These are phyloP conservation scores for Seiridium cupressi DNA, from an alignment of 2,329 filamentous ascomycete genomes.

Conservation along the genomic window DNA sequence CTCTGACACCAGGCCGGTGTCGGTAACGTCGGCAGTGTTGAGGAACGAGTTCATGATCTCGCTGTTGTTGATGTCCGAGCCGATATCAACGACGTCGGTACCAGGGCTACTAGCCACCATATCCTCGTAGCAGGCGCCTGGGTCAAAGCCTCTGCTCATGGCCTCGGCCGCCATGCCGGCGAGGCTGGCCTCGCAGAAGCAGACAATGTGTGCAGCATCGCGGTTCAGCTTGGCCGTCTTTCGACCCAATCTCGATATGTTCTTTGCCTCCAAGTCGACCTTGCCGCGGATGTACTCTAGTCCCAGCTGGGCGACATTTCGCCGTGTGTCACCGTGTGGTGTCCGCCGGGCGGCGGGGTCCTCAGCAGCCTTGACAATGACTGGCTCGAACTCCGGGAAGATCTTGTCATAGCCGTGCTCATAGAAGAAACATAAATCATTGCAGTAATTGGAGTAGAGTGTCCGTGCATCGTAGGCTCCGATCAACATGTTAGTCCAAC, in stretches of 20 bases:
- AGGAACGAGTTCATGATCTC: conserved; percentile 21
- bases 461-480: conserved; percentile 19
- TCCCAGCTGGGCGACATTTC: conserved; percentile 9
- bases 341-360: conserved; percentile 1
- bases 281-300: conserved; percentile 21
- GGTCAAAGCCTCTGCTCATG: conserved; percentile 20
- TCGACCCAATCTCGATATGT: conserved; percentile 13
- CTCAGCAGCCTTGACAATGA: conserved; percentile 7
- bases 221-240: conserved; percentile 16
- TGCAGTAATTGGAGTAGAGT: conserved; percentile 21
- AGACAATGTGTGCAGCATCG: conserved; percentile 17
- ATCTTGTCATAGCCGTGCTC: conserved; percentile 23
- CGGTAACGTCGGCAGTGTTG: conserved; percentile 20
- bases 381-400: conserved; percentile 16
- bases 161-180: conserved; percentile 37
- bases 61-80: conserved; percentile 7
- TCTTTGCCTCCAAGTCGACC: conserved; percentile 16
- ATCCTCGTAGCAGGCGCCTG: conserved; percentile 18
- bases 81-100: conserved; percentile 11
- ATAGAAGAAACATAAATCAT: conserved; percentile 23
- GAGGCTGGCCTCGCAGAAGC: conserved; percentile 30
- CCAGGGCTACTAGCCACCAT: conserved; percentile 20
- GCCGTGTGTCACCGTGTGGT: conserved; percentile 9
- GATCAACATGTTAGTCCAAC: conserved; percentile 18
- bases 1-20: conserved; percentile 18